These are phyloP conservation scores for Cyberlindnera americana DNA, from an alignment of 805 yeast genomes.

Conservation along the genomic window DNA sequence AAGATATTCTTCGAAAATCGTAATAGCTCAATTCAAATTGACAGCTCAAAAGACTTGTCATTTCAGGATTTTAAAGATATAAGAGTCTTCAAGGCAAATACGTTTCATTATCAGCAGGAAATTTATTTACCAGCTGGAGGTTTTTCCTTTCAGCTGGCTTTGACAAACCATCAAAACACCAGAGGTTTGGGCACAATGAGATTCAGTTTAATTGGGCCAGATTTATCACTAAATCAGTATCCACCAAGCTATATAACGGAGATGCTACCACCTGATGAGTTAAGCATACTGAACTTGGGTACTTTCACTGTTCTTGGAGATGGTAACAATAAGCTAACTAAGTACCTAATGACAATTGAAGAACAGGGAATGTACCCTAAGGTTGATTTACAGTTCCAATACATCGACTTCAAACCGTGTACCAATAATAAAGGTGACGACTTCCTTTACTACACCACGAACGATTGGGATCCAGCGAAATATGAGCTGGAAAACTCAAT, in stretches of 20 bases:
- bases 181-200: slow-evolving; percentile 52
- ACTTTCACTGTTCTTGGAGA: slow-evolving; percentile 32
- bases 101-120: slow-evolving; percentile 11
- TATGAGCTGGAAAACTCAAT: slow-evolving; percentile 4
- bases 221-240: slow-evolving; percentile 25
- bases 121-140: slow-evolving; percentile 17
- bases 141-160: slow-evolving; percentile 22
- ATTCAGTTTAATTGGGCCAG: slow-evolving; percentile 3
- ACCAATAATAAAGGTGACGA: slow-evolving; percentile 1
- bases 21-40: slow-evolving; percentile 28
- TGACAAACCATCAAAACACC: slow-evolving; percentile 6
- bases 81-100: slow-evolving; percentile 1
- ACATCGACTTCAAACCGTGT: slow-evolving; percentile 33
- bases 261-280: slow-evolving; percentile 48
- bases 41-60: neutral
- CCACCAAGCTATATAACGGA: slow-evolving; percentile 59
- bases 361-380: slow-evolving; percentile 54
- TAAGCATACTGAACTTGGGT: slow-evolving; percentile 50
- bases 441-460: slow-evolving; percentile 5
- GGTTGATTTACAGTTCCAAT: slow-evolving; percentile 45
- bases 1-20: slow-evolving; percentile 47
- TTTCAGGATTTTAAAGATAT: slow-evolving; percentile 1
- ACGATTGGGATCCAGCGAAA: neutral
- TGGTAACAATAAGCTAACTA: slow-evolving; percentile 34
- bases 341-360: slow-evolving; percentile 37